Base-by-base conservation (phyloP, 371 early-diverging fungal species). In the Lichtheimia ornata region DNA sequence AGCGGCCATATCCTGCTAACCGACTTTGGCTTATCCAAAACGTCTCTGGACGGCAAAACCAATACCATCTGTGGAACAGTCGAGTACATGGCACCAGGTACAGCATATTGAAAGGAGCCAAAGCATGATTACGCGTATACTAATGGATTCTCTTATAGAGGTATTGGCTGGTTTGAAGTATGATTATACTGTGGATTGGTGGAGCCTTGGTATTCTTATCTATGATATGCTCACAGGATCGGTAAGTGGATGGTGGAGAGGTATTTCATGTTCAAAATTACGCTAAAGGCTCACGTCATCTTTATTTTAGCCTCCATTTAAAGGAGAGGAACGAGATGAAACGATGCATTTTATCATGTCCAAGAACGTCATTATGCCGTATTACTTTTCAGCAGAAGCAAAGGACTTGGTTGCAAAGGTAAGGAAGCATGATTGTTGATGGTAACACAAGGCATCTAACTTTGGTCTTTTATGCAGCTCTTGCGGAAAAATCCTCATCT, bases 21-120 rank as follows among this genome's bases (percentile, higher is more conserved):
- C 25, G 96, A 96, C 76, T 95, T 96, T 83, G 95, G 96, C 0
- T 81, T 97, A 27, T 94, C 93, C 72, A 94, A 94, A 67, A 91
- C 87, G 50, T 71, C 84, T 28, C 60, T 90, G 52, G 82, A 80
- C 44, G 83, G 75, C 50, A 74, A 79, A 62, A 94, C 96, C 17
- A 91, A 88, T 69, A 96, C 96, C 4, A 91, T 94, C 62, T 95
- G 96, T 79, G 96, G 96, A 6, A 94, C 96, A 24, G 89, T 91
- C 4, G 94, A 94, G 67, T 92, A 92, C 64, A 87, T 97, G 76
- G 75, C 79, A 18, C 76, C 79, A 58, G 76, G 76, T 76, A 70
- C 43, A 24, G 14, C 11, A 15, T 9, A 35, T 1, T 9, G 9
- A 4, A 35, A 35, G 9, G 11, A 6, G 11, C 0, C 9, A 9